Conservation (phyloP, 2,329 filamentous ascomycete species). For the Paracoccidioides brasiliensis region DNA sequence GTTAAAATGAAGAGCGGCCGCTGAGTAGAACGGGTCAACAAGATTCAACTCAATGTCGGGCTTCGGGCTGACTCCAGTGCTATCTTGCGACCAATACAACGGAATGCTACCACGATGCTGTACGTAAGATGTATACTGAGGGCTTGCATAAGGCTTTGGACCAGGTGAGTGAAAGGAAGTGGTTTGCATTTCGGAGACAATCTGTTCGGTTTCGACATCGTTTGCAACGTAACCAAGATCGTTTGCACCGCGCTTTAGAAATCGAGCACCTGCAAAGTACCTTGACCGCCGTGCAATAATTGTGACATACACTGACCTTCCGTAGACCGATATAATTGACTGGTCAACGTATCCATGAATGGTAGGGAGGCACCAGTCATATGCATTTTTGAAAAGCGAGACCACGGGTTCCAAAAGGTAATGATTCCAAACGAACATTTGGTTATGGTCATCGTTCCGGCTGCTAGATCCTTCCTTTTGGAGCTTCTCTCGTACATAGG, state of each 20-base stretch:
- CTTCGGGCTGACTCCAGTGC: conserved; percentile 86
- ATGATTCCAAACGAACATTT: conserved; percentile 98
- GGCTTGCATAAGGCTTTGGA: conserved; percentile 70
- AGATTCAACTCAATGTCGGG: conserved; percentile 91
- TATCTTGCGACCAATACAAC: conserved; percentile 94
- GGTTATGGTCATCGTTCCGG: conserved; percentile 68
- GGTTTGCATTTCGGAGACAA: conserved; percentile 84
- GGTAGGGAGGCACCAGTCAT: conserved; percentile 91
- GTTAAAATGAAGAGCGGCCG: conserved; percentile 88
- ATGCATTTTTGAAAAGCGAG: conserved; percentile 59
- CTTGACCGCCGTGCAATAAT: conserved; percentile 86
- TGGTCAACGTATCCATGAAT: conserved; percentile 96
- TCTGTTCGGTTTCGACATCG: conserved; percentile 97
- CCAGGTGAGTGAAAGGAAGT: conserved; percentile 93
- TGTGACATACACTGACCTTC: conserved; percentile 78
- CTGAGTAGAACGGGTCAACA: conserved; percentile 90
- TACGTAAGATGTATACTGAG: conserved; percentile 88
- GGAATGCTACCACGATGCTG: conserved; percentile 96
- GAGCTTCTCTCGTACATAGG: conserved; percentile 59
- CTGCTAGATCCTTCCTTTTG: conserved; percentile 49
- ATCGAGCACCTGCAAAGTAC: conserved; percentile 86
- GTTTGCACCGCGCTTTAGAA: conserved; percentile 87
- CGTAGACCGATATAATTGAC: conserved; percentile 71
- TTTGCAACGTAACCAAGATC: conserved; percentile 94
- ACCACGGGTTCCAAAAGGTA: conserved; percentile 70